Conservation (phyloP, 2,329 filamentous ascomycete genomes). For the Aureobasidium melanogenum region DNA sequence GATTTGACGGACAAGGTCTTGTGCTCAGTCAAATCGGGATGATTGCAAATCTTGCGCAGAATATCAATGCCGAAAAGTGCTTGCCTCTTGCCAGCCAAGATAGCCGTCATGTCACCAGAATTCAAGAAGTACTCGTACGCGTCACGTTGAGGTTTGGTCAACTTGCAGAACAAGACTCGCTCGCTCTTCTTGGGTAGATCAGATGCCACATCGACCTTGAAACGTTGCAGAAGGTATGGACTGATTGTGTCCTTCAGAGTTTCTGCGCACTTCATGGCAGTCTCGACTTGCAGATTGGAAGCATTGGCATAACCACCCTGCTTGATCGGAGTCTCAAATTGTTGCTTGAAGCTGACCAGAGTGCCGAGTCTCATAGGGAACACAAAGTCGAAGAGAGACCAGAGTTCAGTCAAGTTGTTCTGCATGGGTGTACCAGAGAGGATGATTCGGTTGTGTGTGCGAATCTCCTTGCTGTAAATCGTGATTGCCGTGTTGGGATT, state of each 20-base stretch:
- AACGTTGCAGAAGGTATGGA: conserved; percentile 82
- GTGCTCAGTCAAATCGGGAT: conserved; percentile 78
- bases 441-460: conserved; percentile 83
- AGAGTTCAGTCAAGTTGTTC: conserved; percentile 89
- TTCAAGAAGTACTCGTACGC: conserved; percentile 73
- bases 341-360: conserved; percentile 76
- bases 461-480: conserved; percentile 86
- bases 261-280: conserved; percentile 86
- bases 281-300: conserved; percentile 87
- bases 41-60: conserved; percentile 93
- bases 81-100: conserved; percentile 64
- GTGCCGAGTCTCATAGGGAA: conserved; percentile 94
- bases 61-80: conserved; percentile 86
- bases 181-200: conserved; percentile 94
- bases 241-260: conserved; percentile 89
- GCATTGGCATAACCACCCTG: conserved; percentile 93
- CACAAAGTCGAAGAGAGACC: conserved; percentile 96
- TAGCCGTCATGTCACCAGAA: conserved; percentile 79
- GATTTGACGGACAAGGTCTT: conserved; percentile 48
- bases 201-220: conserved; percentile 88
- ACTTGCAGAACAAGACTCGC: conserved; percentile 89
- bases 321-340: conserved; percentile 90
- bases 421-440: conserved; percentile 96
- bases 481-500: conserved; percentile 95
- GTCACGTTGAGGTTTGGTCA: conserved; percentile 69